Evolutionary conservation across 75 land plant species (phyloP).

Genomic region (Picea sitchensis): DNA sequence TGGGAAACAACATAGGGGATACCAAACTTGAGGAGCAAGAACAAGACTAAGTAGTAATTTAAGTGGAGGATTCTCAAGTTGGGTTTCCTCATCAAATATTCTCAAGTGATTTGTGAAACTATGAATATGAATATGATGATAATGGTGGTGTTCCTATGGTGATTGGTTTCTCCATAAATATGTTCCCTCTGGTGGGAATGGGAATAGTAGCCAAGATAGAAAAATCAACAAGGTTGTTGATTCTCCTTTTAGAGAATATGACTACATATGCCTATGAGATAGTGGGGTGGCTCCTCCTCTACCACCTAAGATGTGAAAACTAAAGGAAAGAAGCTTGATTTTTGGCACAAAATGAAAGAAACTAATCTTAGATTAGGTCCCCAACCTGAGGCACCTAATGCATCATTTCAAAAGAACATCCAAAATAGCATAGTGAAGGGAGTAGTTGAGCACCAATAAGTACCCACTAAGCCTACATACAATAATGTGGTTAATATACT

Average conservation of each 20-base stretch:
- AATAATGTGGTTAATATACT: neutral
- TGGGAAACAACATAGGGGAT: neutral
- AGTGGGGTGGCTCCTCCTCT: neutral
- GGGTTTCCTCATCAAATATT: neutral
- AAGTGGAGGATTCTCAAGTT: slow-evolving; percentile 1
- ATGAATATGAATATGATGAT: neutral
- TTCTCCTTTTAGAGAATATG: slow-evolving; percentile 1
- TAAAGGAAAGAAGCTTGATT: neutral
- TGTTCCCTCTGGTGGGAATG: slow-evolving; percentile 1
- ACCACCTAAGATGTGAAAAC: slow-evolving; percentile 3
- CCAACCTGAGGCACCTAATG: neutral
- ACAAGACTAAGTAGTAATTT: neutral
- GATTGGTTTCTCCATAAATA: neutral
- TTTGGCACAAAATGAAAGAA: slow-evolving; percentile 7
- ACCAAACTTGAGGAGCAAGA: neutral
- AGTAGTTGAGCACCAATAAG: neutral
- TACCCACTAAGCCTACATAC: neutral
- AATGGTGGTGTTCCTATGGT: neutral
- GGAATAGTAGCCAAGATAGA: neutral
- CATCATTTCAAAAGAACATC: neutral
- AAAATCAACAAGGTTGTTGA: neutral
- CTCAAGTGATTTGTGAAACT: neutral
- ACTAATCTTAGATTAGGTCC: slow-evolving; percentile 5
- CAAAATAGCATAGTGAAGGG: neutral
- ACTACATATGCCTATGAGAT: slow-evolving; percentile 3